A percentile compares a stretch with the other conserved stretches of the same genome.
phyloP scores from a whole-genome alignment of 2,329 filamentous ascomycete genomes.

The Paecilomyces variotii region DNA sequence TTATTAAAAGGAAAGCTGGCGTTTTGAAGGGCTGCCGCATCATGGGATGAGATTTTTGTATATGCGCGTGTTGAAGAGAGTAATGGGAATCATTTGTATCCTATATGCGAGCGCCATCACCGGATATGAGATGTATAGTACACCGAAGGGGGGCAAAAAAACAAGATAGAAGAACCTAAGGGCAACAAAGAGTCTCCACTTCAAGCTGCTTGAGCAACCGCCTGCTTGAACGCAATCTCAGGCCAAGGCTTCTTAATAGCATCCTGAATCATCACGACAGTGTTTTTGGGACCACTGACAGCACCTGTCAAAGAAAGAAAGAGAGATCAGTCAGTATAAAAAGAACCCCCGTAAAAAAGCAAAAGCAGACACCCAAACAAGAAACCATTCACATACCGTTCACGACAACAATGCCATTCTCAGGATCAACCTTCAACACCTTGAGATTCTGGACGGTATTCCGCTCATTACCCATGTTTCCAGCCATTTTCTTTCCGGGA shows the following conservation, averaged over 20 bases:
- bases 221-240: slow-evolving; percentile 25
- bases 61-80: slow-evolving; percentile 6
- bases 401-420: slow-evolving; percentile 80
- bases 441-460: slow-evolving; percentile 88
- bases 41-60: not conserved
- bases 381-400: slow-evolving; percentile 51
- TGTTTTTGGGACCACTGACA: slow-evolving; percentile 81
- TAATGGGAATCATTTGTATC: slow-evolving; percentile 34
- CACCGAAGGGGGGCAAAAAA: slow-evolving; percentile 16
- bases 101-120: slow-evolving; percentile 32
- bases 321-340: not conserved
- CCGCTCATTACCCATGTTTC: slow-evolving; percentile 83
- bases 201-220: not conserved
- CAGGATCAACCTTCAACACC: slow-evolving; percentile 78
- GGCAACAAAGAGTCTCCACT: slow-evolving; percentile 3
- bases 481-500: slow-evolving; percentile 97
- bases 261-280: slow-evolving; percentile 78
- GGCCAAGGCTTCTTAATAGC: slow-evolving; percentile 81
- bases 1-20: not conserved
- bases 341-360: not conserved
- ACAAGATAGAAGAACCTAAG: not conserved
- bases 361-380: too few relatives aligned
- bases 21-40: not conserved
- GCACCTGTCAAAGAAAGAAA: slow-evolving; percentile 38
- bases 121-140: slow-evolving; percentile 31